phyloP scores from a whole-genome alignment of 768 basidiomycete species.

The Calvatia gigantea region DNA sequence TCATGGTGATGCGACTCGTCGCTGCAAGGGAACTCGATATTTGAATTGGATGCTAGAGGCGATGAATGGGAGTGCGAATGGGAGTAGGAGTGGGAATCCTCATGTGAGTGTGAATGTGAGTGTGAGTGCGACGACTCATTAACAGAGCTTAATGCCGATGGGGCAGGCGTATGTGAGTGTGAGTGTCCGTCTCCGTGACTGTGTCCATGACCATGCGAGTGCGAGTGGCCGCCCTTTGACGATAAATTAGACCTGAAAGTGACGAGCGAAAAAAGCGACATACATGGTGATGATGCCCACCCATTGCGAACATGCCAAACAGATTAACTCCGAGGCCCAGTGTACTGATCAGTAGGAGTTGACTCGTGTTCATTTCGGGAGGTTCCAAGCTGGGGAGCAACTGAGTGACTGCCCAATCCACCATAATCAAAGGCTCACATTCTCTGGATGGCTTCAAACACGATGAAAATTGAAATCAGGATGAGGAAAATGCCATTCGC shows the following conservation, averaged over 20 bases:
- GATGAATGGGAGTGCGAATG: constrained; percentile 24
- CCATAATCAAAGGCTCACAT: constrained; percentile 49
- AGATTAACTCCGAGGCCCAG: constrained; percentile 91
- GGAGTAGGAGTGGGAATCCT: constrained; percentile 17
- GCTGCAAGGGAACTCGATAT: constrained; percentile 19
- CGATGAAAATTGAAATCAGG: constrained; percentile 94
- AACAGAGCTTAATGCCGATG: constrained; percentile 14
- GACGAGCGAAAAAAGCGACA: constrained; percentile 15
- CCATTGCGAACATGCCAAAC: constrained; percentile 99
- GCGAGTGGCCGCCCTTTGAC: constrained; percentile 53
- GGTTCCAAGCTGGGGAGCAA: constrained; percentile 68
- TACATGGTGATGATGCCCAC: constrained; percentile 89
- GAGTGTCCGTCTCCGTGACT: constrained; percentile 19
- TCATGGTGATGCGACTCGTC: constrained; percentile 6
- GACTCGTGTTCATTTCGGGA: constrained; percentile 96
- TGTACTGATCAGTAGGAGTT: constrained; percentile 84
- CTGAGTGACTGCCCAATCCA: background rate
- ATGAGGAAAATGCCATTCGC: constrained; percentile 95
- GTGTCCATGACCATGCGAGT: constrained; percentile 39
- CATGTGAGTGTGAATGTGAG: constrained; percentile 15
- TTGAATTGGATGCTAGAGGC: constrained; percentile 13
- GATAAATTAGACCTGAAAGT: background rate
- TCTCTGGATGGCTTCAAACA: constrained; percentile 95
- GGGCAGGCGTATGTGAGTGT: constrained; percentile 30
- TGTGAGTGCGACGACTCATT: constrained; percentile 25